phyloP scores from a whole-genome alignment of 768 basidiomycete species.

The Neoboletus magnificus region DNA sequence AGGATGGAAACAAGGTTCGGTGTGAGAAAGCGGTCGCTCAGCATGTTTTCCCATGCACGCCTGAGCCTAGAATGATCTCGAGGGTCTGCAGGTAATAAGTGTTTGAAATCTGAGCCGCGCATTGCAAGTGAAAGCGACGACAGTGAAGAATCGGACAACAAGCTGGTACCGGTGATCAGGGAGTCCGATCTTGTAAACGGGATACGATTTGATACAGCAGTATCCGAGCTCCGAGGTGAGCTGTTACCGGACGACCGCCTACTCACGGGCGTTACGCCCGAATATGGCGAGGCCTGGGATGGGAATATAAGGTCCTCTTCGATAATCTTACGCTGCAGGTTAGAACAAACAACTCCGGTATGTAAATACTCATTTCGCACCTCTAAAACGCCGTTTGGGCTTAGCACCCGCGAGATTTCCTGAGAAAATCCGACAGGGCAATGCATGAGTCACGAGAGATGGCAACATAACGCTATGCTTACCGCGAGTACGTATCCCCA shows the following conservation, averaged over 20 bases:
- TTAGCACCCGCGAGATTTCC: constrained; percentile 68
- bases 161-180: constrained; percentile 9
- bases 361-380: constrained; percentile 33
- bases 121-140: constrained; percentile 21
- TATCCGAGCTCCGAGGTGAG: constrained; percentile 29
- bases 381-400: constrained; percentile 61
- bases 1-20: constrained; percentile 54
- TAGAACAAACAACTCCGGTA: background rate
- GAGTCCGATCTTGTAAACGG: constrained; percentile 25
- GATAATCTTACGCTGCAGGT: constrained; percentile 46
- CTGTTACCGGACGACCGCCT: constrained; percentile 19
- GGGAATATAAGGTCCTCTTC: constrained; percentile 77
- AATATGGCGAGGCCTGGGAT: constrained; percentile 26
- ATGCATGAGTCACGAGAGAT: constrained; percentile 14
- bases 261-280: constrained; percentile 2
- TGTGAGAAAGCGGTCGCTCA: constrained; percentile 53
- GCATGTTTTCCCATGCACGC: constrained; percentile 67
- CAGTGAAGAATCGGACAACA: constrained; percentile 14
- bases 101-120: constrained; percentile 9
- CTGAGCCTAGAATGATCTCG: constrained; percentile 62
- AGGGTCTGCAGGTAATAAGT: constrained; percentile 37
- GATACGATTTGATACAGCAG: constrained; percentile 18
- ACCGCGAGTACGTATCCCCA: constrained; percentile 70
- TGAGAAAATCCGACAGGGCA: constrained; percentile 25
- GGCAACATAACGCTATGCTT: constrained; percentile 15